These are phyloP conservation scores for Plasmopara viticola DNA, from an alignment of 352 stramenopile genomes.

Conservation along the genomic window DNA sequence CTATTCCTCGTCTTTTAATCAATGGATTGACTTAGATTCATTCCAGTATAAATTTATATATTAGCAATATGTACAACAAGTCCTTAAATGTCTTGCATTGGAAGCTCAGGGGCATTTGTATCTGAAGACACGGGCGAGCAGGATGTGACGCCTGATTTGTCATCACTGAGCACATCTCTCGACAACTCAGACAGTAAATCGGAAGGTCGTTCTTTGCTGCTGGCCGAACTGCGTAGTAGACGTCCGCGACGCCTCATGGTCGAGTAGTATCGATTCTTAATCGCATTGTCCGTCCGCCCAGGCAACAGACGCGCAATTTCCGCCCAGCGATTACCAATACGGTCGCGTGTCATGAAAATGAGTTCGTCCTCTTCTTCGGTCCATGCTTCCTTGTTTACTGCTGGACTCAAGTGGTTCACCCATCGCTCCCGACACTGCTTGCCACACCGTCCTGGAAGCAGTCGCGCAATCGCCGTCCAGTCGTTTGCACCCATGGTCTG, in stretches of 20 bases:
- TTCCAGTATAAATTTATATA: too few relatives aligned
- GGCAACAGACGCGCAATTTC: constrained; percentile 94
- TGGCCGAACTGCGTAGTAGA: constrained; percentile 31
- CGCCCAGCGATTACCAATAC: constrained; percentile 94
- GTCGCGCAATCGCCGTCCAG: constrained; percentile 91
- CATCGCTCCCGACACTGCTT: constrained; percentile 97
- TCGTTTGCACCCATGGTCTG: constrained; percentile 54
- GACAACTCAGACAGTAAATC: constrained; percentile 21
- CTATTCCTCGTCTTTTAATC: too few relatives aligned
- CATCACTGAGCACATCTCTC: constrained; percentile 3
- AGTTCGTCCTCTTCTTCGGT: constrained; percentile 88
- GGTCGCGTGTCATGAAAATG: constrained; percentile 68
- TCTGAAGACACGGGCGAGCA: constrained; percentile 22
- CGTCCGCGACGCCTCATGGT: constrained; percentile 62
- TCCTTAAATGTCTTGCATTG: constrained; percentile 11
- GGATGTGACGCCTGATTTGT: constrained; percentile 12
- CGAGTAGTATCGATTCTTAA: constrained; percentile 95
- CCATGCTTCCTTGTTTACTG: constrained; percentile 93
- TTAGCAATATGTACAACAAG: too few relatives aligned
- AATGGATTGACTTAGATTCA: too few relatives aligned
- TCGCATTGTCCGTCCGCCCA: constrained; percentile 93
- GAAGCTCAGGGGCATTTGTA: constrained; percentile 4
- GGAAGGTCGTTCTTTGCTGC: constrained; percentile 12
- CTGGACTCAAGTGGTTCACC: constrained; percentile 94
- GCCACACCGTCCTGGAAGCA: constrained; percentile 90